phyloP scores from a whole-genome alignment of 495 filamentous ascomycete genomes.

The Penicillium soppii region DNA sequence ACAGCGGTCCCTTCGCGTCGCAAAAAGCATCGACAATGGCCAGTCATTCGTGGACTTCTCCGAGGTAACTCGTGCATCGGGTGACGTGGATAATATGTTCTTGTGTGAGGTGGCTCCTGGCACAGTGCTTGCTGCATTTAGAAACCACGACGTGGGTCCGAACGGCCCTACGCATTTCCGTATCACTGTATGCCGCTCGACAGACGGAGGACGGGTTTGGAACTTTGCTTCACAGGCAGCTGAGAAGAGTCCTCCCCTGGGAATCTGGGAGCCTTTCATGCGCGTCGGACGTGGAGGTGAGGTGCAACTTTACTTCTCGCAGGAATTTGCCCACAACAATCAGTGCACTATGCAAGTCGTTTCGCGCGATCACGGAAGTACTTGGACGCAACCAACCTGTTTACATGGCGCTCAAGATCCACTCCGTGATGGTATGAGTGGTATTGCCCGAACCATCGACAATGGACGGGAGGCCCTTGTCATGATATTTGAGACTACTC shows the following conservation, averaged over 20 bases:
- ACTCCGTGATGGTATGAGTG: constrained; percentile 61
- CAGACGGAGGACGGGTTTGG: constrained; percentile 55
- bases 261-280: constrained; percentile 64
- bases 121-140: constrained; percentile 55
- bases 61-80: constrained; percentile 37
- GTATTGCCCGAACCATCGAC: constrained; percentile 45
- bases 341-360: constrained; percentile 60
- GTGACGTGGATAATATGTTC: constrained; percentile 61
- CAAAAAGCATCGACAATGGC: constrained; percentile 37
- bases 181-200: constrained; percentile 59
- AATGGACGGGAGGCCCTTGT: constrained; percentile 48
- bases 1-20: constrained; percentile 31
- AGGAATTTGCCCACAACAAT: constrained; percentile 53
- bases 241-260: constrained; percentile 41
- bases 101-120: constrained; percentile 51
- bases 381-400: constrained; percentile 47
- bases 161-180: constrained; percentile 50
- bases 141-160: constrained; percentile 54
- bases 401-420: constrained; percentile 46
- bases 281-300: constrained; percentile 46
- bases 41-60: constrained; percentile 33
- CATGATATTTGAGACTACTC: constrained; percentile 59
- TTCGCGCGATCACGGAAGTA: constrained; percentile 53
- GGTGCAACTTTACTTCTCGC: constrained; percentile 58
- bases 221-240: constrained; percentile 53